Evolutionary conservation across 768 basidiomycete species (phyloP).

Genomic region (Fomitopsis serialis): DNA sequence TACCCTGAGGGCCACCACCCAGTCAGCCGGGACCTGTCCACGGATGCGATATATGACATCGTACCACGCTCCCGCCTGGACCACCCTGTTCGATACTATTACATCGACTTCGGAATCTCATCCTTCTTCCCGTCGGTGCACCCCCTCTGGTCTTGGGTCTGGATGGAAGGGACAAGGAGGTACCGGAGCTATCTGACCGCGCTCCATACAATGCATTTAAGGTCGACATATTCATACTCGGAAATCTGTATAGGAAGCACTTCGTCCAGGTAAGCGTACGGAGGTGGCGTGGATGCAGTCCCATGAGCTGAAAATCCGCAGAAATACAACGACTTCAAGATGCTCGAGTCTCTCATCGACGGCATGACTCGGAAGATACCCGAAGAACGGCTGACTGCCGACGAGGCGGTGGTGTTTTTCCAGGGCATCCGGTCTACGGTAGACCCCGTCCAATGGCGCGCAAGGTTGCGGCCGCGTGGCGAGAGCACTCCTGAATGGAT

Average conservation of each 20-base stretch:
- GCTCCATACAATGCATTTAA: slow-evolving; percentile 19
- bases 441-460: not conserved
- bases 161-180: slow-evolving; percentile 14
- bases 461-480: slow-evolving; percentile 7
- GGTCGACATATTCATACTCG: slow-evolving; percentile 17
- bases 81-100: slow-evolving; percentile 27
- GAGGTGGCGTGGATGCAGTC: no score
- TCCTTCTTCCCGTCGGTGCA: slow-evolving; percentile 12
- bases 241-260: slow-evolving; percentile 15
- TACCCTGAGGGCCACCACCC: slow-evolving; percentile 16
- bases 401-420: slow-evolving; percentile 3
- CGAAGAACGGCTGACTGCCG: slow-evolving; percentile 2
- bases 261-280: slow-evolving; percentile 9
- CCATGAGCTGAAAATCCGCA: not conserved
- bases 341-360: slow-evolving; percentile 10
- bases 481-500: slow-evolving; percentile 9
- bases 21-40: slow-evolving; percentile 21
- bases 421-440: not conserved
- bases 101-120: slow-evolving; percentile 18
- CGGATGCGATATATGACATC: slow-evolving; percentile 25
- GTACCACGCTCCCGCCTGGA: slow-evolving; percentile 26
- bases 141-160: slow-evolving; percentile 8
- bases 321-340: slow-evolving; percentile 7
- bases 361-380: slow-evolving; percentile 10
- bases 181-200: slow-evolving; percentile 16